A percentile compares a stretch with the other conserved stretches of the same genome.
Evolutionary conservation across 805 yeast genomes (phyloP).

Genomic region (Yamadazyma takamatsuzukensis): DNA sequence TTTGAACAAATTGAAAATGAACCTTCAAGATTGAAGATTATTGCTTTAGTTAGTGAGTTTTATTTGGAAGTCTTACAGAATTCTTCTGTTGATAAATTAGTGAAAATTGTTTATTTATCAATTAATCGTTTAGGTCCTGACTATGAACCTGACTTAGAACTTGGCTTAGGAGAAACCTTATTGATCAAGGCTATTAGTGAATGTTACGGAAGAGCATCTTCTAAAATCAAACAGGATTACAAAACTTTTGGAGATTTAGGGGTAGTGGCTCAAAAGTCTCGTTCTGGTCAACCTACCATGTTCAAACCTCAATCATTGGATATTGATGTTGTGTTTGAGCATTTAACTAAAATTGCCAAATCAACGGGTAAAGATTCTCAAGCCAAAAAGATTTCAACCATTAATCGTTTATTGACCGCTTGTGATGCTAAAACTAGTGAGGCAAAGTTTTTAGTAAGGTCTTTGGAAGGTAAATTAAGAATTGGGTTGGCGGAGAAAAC

Average conservation of each 20-base stretch:
- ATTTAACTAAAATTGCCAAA: slow-evolving; percentile 72
- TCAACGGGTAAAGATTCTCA: slow-evolving; percentile 82
- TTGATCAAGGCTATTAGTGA: slow-evolving; percentile 85
- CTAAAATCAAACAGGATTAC: slow-evolving; percentile 70
- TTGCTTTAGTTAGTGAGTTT: slow-evolving; percentile 70
- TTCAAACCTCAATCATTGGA: slow-evolving; percentile 84
- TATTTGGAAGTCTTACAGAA: slow-evolving; percentile 59
- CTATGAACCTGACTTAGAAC: slow-evolving; percentile 83
- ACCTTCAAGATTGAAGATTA: slow-evolving; percentile 78
- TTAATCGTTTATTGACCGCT: slow-evolving; percentile 80
- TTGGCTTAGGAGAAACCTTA: slow-evolving; percentile 90
- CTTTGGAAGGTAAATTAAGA: slow-evolving; percentile 87
- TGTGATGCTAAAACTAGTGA: slow-evolving; percentile 68
- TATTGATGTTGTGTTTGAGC: slow-evolving; percentile 67
- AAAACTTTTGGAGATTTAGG: slow-evolving; percentile 88
- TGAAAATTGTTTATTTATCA: slow-evolving; percentile 75
- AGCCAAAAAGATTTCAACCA: slow-evolving; percentile 67
- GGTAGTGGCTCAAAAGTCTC: slow-evolving; percentile 75
- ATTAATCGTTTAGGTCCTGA: slow-evolving; percentile 93
- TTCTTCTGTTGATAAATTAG: slow-evolving; percentile 43
- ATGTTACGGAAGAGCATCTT: slow-evolving; percentile 76
- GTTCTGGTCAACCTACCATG: slow-evolving; percentile 88
- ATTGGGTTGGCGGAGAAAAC: slow-evolving; percentile 95
- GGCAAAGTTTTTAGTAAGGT: slow-evolving; percentile 86
- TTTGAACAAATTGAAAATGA: slow-evolving; percentile 79